These are phyloP conservation scores for Suhomyces sp. DNA, from an alignment of 805 yeast species.

Conservation along the genomic window DNA sequence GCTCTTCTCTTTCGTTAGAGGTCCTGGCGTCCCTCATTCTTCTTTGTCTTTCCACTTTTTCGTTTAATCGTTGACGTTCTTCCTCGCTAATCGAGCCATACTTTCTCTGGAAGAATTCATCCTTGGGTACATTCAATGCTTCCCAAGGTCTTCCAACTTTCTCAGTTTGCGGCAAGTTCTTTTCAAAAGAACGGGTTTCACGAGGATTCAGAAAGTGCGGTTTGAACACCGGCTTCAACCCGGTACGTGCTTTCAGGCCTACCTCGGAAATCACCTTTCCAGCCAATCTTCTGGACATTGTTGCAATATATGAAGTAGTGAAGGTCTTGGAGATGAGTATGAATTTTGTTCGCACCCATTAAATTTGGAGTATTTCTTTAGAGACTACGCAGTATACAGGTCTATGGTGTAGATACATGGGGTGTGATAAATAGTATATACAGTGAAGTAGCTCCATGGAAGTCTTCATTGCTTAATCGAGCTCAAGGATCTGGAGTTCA, in stretches of 20 bases:
- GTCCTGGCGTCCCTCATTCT: constrained; percentile 25
- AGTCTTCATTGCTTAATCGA: no score
- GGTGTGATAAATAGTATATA: no score
- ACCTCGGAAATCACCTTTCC: neutral
- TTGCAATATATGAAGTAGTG: no score
- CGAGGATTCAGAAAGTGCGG: constrained; percentile 11
- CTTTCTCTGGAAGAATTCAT: constrained; percentile 38
- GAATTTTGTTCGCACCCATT: no score
- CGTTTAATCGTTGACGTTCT: constrained; percentile 25
- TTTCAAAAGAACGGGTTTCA: constrained; percentile 21
- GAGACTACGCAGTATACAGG: no score
- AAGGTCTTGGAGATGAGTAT: no score
- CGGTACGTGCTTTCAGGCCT: neutral
- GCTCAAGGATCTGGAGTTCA: no score
- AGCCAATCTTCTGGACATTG: constrained; percentile 3
- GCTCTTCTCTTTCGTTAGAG: constrained; percentile 15
- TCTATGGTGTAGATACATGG: no score
- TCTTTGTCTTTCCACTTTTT: constrained; percentile 33
- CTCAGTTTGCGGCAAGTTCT: constrained; percentile 21
- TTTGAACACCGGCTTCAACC: constrained; percentile 9
- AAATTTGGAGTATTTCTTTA: no score
- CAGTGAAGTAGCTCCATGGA: no score
- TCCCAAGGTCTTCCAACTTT: constrained; percentile 36
- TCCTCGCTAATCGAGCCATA: constrained; percentile 31
- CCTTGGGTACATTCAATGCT: constrained; percentile 33